phyloP scores from a whole-genome alignment of 495 filamentous ascomycete species.

The Aspergillus incahuasiensis region DNA sequence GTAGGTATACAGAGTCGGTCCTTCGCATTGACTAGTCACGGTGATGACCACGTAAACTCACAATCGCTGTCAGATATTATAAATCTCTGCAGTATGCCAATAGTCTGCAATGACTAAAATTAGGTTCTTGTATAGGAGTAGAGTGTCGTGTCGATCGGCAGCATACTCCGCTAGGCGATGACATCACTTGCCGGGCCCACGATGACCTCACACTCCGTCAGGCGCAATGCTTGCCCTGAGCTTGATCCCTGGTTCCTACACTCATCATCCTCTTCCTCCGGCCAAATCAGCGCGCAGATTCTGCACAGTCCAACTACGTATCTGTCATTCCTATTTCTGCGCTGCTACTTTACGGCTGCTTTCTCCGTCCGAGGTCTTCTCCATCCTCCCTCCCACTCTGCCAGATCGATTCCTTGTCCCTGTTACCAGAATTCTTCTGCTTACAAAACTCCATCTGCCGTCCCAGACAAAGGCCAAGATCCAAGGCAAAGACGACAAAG shows the following conservation, averaged over 20 bases:
- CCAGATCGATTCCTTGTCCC: too few species aligned
- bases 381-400: too few species aligned
- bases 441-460: too few species aligned
- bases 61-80: neutral
- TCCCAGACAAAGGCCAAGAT: too few species aligned
- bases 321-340: neutral
- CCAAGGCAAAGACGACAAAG: too few species aligned
- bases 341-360: neutral
- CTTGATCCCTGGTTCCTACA: neutral
- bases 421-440: too few species aligned
- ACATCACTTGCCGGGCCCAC: neutral
- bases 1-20: neutral
- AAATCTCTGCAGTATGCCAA: neutral
- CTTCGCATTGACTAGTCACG: too few species aligned
- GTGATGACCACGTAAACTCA: too few species aligned
- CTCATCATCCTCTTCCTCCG: neutral
- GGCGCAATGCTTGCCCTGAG: neutral
- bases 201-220: neutral
- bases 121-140: too few species aligned
- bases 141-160: neutral
- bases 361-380: neutral
- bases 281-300: neutral
- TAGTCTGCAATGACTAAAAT: neutral
- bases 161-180: neutral
- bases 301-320: neutral